Evolutionary conservation across 2,329 filamentous ascomycete species (phyloP).

Genomic region (Chaetomium strumarium): DNA sequence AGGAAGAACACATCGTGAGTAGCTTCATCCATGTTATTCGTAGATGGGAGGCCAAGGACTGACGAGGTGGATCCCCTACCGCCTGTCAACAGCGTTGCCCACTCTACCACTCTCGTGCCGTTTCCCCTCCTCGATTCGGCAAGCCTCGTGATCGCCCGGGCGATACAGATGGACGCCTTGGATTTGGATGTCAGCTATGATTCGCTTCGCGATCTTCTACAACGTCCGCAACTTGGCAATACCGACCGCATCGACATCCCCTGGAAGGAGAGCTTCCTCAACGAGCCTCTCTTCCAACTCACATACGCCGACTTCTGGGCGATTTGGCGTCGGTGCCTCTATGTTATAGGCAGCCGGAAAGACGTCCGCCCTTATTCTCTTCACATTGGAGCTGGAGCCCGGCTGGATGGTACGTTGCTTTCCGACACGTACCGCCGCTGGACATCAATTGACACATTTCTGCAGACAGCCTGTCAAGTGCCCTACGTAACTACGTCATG

Average conservation of each 20-base stretch:
- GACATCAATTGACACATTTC: slow-evolving; percentile 1
- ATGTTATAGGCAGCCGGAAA: slow-evolving; percentile 9
- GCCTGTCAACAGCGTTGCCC: slow-evolving; percentile 6
- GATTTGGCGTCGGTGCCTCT: slow-evolving; percentile 5
- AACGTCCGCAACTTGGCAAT: slow-evolving; percentile 4
- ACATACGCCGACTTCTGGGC: slow-evolving; percentile 6
- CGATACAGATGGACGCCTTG: slow-evolving; percentile 10
- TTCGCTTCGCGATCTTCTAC: slow-evolving; percentile 1
- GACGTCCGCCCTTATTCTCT: slow-evolving; percentile 12
- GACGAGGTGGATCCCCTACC: slow-evolving; percentile 10
- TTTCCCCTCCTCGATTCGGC: slow-evolving; percentile 8
- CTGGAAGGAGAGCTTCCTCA: slow-evolving; percentile 13
- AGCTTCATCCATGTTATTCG: slow-evolving; percentile 5
- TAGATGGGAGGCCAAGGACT: slow-evolving; percentile 8
- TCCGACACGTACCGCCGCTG: neutral
- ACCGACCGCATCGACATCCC: slow-evolving; percentile 12
- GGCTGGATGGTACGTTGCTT: slow-evolving; percentile 14
- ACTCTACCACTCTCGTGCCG: slow-evolving; percentile 10
- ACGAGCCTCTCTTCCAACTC: slow-evolving; percentile 13
- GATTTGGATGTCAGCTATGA: slow-evolving; percentile 5
- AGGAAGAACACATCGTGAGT: slow-evolving; percentile 11
- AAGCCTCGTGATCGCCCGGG: slow-evolving; percentile 11
- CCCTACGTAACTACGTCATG: slow-evolving; percentile 14
- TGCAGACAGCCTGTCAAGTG: slow-evolving; percentile 7
- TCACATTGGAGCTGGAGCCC: slow-evolving; percentile 10